Base-by-base conservation (phyloP, 2,329 filamentous ascomycete genomes). In the Colletotrichum sidae region DNA sequence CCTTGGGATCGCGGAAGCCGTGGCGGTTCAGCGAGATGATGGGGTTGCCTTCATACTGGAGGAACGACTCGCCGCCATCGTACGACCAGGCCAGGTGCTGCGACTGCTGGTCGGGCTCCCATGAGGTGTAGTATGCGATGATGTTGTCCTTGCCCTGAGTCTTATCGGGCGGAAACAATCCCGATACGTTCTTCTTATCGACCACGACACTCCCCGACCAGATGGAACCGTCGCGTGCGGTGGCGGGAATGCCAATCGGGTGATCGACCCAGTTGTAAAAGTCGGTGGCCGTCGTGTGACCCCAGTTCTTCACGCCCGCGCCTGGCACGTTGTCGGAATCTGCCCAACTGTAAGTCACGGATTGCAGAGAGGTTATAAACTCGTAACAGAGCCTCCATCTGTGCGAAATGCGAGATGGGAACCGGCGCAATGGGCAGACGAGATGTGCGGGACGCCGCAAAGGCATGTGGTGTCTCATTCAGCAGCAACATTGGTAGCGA, bases 1-100 rank as follows among this genome's bases (percentile, higher is more conserved):
- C 87, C 70, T 90, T 88, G 2, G 89, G 88, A 68, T 91, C 89
- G 33, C 89, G 85, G 77, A 91, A 91, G 67, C 88, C 82, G 6
- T 75, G 79, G 15, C 83, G 81, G 62, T 79, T 79, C 71, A 83
- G 83, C 67, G 80, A 74, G 47, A 91, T 84, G 13, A 91, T 85
- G 1, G 89, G 89, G 66, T 91, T 91, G 4, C 74, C 73, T 2
- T 78, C 77, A 66, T 90, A 91, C 45, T 85, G 84, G 50, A 80
- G 81, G 69, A 90, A 91, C 0, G 83, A 86, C 70, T 86, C 89
- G 8, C 89, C 88, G 11, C 83, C 85, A 67, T 91, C 88, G 39
- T 74, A 74, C 0, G 86, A 89, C 73, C 88, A 90, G 2, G 89
- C 87, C 52, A 91, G 83, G 17, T 84, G 79, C 72, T 91, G 89